Conservation (phyloP, 352 stramenopile genomes). For the Globisporangium cystogenes region DNA sequence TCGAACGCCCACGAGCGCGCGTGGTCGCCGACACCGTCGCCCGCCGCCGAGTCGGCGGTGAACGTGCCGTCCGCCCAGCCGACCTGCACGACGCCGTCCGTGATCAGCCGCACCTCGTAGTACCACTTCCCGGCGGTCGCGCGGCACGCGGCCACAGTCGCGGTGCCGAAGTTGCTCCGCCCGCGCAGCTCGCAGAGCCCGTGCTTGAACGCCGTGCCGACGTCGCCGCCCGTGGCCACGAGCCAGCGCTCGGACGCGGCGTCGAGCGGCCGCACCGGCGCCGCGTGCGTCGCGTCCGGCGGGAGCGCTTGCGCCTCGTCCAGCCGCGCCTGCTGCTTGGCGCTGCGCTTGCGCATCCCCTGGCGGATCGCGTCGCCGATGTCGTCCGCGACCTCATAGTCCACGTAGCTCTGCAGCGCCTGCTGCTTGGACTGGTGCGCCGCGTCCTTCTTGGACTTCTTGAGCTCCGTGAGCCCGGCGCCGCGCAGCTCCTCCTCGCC, state of each 20-base stretch:
- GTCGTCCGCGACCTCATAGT: constrained; percentile 65
- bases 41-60: constrained; percentile 61
- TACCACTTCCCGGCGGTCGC: constrained; percentile 77
- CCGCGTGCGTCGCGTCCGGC: constrained; percentile 26
- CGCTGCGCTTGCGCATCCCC: constrained; percentile 47
- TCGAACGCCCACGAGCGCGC: constrained; percentile 88
- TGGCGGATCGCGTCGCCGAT: constrained; percentile 65
- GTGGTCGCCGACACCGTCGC: constrained; percentile 89
- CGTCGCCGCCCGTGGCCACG: constrained; percentile 29
- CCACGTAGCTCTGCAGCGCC: constrained; percentile 58
- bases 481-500: constrained; percentile 73
- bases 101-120: constrained; percentile 89
- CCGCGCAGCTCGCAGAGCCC: constrained; percentile 72
- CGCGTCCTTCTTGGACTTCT: constrained; percentile 62
- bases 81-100: constrained; percentile 87
- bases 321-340: constrained; percentile 4
- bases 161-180: constrained; percentile 73
- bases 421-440: constrained; percentile 53
- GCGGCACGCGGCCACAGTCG: constrained; percentile 35
- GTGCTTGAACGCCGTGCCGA: constrained; percentile 51
- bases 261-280: constrained; percentile 18
- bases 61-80: constrained; percentile 89
- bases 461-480: constrained; percentile 56
- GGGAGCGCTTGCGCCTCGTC: constrained; percentile 23
- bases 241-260: constrained; percentile 36